Evolutionary conservation across 257 asterid species (phyloP), one percentile per base, ranked within the genome.

Genomic region (Datura wrightii): DNA sequence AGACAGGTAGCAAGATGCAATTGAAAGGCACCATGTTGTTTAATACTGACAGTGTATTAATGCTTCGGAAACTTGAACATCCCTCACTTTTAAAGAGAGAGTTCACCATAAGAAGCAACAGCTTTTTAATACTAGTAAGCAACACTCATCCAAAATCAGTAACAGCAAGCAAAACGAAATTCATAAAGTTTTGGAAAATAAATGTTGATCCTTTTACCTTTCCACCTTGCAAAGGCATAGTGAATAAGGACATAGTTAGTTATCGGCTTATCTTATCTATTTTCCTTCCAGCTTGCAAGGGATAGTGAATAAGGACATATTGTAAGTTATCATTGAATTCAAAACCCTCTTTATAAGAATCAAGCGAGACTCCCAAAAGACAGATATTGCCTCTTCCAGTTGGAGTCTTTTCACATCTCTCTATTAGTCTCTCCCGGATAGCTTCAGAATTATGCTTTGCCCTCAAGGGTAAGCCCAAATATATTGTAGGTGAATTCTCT

Each of bases 381-480:
- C 15, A 19, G 54, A 60, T 24, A 48, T 19, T 19, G 11, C 67
- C 34, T 13, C 37, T 4, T 60, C 67, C 39, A 60, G 15, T 19
- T 60, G 39, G 34, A 60, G 67, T 60, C 67, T 60, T 60, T 60
- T 60, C 37, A 60, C 67, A 60, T 60, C 67, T 60, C 67, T 19
- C 39, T 60, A 9, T 60, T 60, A 60, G 6, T 1, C 67, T 37
- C 39, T 60, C 67, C 67, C 15, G 4, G 9, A 60, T 24, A 9
- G 6, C 67, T 19, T 60, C 15, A 19, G 7, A 19, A 24, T 60
- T 60, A 19, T 60, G 67, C 39, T 60, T 19, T 60, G 67, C 24
- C 67, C 24, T 60, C 37, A 60, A 60, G 15, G 67, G 4, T 60
- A 19, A 19, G 15, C 39, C 67, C 72, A 62, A 15, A 24, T 60